phyloP scores from a whole-genome alignment of 768 basidiomycete species.

The Trametes punicea region DNA sequence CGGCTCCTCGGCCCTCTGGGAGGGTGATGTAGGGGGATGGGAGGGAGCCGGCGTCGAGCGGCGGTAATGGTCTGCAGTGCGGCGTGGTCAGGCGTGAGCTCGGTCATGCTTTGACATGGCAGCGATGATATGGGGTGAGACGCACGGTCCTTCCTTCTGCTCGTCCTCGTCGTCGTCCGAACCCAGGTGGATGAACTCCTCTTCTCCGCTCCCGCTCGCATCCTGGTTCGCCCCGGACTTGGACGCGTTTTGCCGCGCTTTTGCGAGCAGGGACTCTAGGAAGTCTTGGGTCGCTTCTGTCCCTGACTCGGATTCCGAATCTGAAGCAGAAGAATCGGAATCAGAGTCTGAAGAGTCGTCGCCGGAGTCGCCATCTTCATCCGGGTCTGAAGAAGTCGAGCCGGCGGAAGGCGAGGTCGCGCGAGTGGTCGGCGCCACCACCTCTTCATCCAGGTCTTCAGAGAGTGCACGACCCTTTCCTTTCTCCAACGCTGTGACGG shows the following conservation, averaged over 20 bases:
- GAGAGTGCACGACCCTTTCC: slow-evolving; percentile 41
- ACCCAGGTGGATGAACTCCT: slow-evolving; percentile 53
- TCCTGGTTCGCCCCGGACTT: slow-evolving; percentile 15
- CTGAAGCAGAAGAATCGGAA: slow-evolving; percentile 7
- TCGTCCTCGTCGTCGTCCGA: slow-evolving; percentile 23
- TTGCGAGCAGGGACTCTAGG: slow-evolving; percentile 59
- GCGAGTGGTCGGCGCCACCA: not conserved
- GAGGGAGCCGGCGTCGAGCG: slow-evolving; percentile 61
- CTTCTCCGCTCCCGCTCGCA: slow-evolving; percentile 35
- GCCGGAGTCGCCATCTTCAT: slow-evolving; percentile 5
- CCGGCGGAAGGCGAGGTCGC: slow-evolving; percentile 3
- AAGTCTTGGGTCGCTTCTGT: slow-evolving; percentile 55
- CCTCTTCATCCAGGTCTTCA: slow-evolving; percentile 13
- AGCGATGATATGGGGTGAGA: slow-evolving; percentile 21
- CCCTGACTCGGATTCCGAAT: slow-evolving; percentile 37
- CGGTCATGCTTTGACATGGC: not conserved
- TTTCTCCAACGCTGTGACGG: slow-evolving; percentile 30
- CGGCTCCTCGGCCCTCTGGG: slow-evolving; percentile 36
- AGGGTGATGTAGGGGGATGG: slow-evolving; percentile 65
- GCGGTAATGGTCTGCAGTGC: slow-evolving; percentile 58
- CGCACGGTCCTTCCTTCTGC: slow-evolving; percentile 23
- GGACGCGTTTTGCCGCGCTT: slow-evolving; percentile 51
- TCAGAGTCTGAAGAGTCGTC: slow-evolving; percentile 8
- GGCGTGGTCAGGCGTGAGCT: slow-evolving; percentile 18
- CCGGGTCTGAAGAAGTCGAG: slow-evolving; percentile 16